Percentiles rank a stretch among this genome's conserved stretches.
Evolutionary conservation across 2,329 filamentous ascomycete genomes (phyloP).

Genomic region (Lecanicillium sp.): DNA sequence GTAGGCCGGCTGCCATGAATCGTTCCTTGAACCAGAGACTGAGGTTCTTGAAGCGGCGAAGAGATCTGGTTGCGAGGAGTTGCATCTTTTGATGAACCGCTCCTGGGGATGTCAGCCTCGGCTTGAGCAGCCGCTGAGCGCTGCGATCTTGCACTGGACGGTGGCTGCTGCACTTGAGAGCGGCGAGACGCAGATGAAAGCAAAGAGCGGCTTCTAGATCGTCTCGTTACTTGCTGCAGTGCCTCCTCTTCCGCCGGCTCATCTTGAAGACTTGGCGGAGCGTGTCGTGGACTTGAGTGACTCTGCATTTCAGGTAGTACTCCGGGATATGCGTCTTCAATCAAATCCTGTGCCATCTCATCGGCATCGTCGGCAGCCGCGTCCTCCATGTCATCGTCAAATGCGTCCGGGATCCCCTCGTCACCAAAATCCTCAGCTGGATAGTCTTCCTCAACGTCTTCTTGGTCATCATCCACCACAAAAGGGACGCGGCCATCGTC

Average conservation of each 20-base stretch:
- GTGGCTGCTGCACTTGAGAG: neutral
- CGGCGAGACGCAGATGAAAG: neutral
- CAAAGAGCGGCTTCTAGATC: neutral
- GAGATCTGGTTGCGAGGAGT: slow-evolving; percentile 30
- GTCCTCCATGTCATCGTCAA: slow-evolving; percentile 4
- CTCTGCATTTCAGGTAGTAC: slow-evolving; percentile 6
- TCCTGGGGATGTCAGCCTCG: slow-evolving; percentile 2
- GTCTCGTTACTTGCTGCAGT: neutral
- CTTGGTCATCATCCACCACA: neutral
- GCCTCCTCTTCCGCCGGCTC: neutral
- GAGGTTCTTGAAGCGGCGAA: slow-evolving; percentile 26
- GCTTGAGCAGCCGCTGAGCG: neutral
- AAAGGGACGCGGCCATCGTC: too few relatives aligned
- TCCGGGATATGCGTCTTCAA: slow-evolving; percentile 13
- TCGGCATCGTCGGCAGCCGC: slow-evolving; percentile 7
- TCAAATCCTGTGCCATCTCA: slow-evolving; percentile 5
- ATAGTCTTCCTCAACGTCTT: neutral
- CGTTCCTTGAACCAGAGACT: slow-evolving; percentile 21
- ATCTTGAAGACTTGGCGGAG: neutral
- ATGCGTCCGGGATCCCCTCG: neutral
- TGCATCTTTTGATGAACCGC: slow-evolving; percentile 16
- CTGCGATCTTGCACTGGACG: neutral
- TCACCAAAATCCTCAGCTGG: neutral
- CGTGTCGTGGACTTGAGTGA: neutral
- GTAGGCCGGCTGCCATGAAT: slow-evolving; percentile 29